phyloP scores from a whole-genome alignment of 129 eudicot genomes.

The Smallanthus sonchifolius region DNA sequence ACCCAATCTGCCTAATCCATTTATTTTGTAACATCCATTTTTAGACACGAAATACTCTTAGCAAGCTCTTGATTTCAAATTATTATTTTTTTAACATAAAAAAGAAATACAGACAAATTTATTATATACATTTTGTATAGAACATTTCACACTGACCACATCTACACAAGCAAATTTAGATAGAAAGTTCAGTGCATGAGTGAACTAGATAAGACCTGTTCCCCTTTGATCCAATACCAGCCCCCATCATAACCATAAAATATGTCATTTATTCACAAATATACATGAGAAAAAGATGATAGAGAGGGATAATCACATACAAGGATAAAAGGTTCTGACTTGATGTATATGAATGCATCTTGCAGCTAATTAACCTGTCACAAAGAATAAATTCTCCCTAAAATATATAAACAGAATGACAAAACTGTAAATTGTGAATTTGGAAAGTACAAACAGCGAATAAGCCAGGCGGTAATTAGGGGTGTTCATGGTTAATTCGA shows the following conservation, averaged over 20 bases:
- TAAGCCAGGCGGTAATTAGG: not conserved
- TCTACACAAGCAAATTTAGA: constrained; percentile 34
- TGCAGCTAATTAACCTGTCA: constrained; percentile 27
- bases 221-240: constrained; percentile 21
- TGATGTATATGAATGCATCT: constrained; percentile 5
- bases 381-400: not conserved
- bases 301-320: constrained; percentile 21
- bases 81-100: not conserved
- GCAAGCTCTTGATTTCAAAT: constrained; percentile 7
- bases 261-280: constrained; percentile 39
- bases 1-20: not conserved
- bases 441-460: not conserved
- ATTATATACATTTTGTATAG: constrained; percentile 32
- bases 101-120: constrained; percentile 4
- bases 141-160: constrained; percentile 27
- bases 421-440: not conserved
- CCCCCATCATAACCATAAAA: constrained; percentile 25
- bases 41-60: not conserved
- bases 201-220: constrained; percentile 24
- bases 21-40: not conserved
- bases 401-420: not conserved
- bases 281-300: constrained; percentile 22
- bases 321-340: constrained; percentile 2
- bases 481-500: too few species aligned
- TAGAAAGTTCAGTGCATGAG: constrained; percentile 21